Evolutionary conservation across 257 asterid genomes (phyloP), one percentile per base, ranked within the genome.

Genomic region (Solanum tacnaense): DNA sequence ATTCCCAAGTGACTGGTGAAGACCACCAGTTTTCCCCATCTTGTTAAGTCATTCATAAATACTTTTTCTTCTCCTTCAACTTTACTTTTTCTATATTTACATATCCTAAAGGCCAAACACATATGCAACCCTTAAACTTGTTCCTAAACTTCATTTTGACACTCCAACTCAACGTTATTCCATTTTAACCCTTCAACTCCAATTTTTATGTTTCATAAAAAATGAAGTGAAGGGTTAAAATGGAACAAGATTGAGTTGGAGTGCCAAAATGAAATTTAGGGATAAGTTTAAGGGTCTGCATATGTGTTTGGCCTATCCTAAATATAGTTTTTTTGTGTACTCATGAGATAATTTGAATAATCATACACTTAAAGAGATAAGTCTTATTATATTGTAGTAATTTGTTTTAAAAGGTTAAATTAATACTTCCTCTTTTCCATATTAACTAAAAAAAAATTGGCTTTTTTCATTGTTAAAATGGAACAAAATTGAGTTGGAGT

Each of bases 11-110:
- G 65, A 56, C 65, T 56, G 65, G n/a, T 56, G 65, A 56, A 18
- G 0, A 56, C 9, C 62, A 52, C 62, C 62, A 52, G 23, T 52
- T 52, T 52, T 52, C 62, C 23, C 62, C 23, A 6, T 52, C 62
- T 52, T 52, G 65, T 56, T 71, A 76, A 83, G 85, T 78, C 87
- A 72, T 82, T 81, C 89, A 86, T 89, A 68, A 49, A 76, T 58
- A 29, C 85, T 46, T 76, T 87, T 87, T 83, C 23, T 52, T 52
- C 23, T 52, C 60, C 60, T 49, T 15, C 0, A 49, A 38, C 84
- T 65, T 83, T 84, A 46, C 76, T 70, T 27, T 78, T 79, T 46
- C 67, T 35, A 34, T 20, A 34, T 71, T 36, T 32, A 21, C 78
- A 16, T 39, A 39, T 36, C 41, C 39, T 71, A 70, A 29, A 70